These are phyloP conservation scores for Allium sativum DNA, from an alignment of 106 monocot genomes.

Conservation along the genomic window DNA sequence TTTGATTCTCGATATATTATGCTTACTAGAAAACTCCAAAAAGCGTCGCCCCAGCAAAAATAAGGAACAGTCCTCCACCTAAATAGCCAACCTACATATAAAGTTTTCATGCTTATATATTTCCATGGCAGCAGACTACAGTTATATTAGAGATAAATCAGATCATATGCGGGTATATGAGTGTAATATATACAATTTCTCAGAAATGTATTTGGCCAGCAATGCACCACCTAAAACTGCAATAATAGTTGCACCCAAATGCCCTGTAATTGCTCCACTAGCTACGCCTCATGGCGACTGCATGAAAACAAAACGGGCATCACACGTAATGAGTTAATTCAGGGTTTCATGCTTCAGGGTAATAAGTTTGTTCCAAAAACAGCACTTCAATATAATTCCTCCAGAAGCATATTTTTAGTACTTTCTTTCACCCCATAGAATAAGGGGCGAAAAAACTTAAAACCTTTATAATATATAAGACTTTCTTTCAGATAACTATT, in stretches of 20 bases:
- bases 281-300: slow-evolving; percentile 97
- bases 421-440: no score
- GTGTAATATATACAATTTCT: slow-evolving; percentile 62
- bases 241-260: slow-evolving; percentile 68
- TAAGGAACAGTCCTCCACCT: slow-evolving; percentile 78
- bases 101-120: not conserved
- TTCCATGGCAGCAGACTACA: not conserved
- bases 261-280: slow-evolving; percentile 83
- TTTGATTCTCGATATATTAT: not conserved
- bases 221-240: slow-evolving; percentile 84
- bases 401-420: no score
- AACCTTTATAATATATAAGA: no score
- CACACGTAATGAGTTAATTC: no score
- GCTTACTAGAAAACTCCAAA: slow-evolving; percentile 63
- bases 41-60: slow-evolving; percentile 79
- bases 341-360: no score
- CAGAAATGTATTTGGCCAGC: slow-evolving; percentile 89
- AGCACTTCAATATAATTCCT: no score
- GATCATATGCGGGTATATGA: not conserved
- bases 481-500: no score
- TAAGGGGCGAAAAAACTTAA: no score
- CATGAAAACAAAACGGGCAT: not conserved
- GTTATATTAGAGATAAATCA: no score
- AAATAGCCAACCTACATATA: slow-evolving; percentile 61
- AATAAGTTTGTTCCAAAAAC: no score